A percentile compares a stretch with the other conserved stretches of the same genome.
Evolutionary conservation across 2,329 filamentous ascomycete species (phyloP).

Genomic region (Graphiopsis chlorocephala): DNA sequence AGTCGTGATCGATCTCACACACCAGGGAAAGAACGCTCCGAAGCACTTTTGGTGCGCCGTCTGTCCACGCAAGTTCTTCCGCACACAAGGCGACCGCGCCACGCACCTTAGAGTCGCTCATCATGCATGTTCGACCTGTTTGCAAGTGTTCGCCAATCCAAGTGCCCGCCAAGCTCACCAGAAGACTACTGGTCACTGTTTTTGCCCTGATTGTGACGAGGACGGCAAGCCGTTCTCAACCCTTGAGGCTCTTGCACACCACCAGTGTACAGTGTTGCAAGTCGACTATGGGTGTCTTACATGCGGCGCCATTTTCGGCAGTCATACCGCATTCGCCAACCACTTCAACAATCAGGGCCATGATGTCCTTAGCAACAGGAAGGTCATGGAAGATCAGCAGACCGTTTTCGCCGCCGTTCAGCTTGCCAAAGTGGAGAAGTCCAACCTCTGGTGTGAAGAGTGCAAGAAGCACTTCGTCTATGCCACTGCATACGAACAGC

Average conservation of each 20-base stretch:
- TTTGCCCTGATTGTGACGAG: constrained; percentile 17
- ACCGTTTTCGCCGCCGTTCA: neutral
- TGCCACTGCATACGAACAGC: constrained; percentile 11
- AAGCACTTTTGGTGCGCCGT: too few relatives aligned
- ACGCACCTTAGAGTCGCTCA: neutral
- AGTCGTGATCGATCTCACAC: neutral
- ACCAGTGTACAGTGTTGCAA: neutral
- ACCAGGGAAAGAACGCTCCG: too few relatives aligned
- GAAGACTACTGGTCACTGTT: constrained; percentile 16
- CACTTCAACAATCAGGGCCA: constrained; percentile 13
- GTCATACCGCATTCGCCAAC: constrained; percentile 4
- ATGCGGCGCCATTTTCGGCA: neutral
- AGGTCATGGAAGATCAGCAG: neutral
- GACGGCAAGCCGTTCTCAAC: neutral
- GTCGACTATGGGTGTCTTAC: neutral
- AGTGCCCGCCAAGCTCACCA: constrained; percentile 14
- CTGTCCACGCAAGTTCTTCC: too few relatives aligned
- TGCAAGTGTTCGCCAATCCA: constrained; percentile 9
- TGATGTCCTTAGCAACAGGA: neutral
- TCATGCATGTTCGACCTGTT: constrained; percentile 19
- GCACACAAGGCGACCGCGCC: neutral
- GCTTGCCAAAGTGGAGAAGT: constrained; percentile 13
- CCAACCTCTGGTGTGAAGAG: constrained; percentile 18
- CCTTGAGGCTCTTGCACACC: neutral
- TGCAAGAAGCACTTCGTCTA: constrained; percentile 17